Evolutionary conservation across 257 asterid species (phyloP).

Genomic region (Cruciata laevipes): DNA sequence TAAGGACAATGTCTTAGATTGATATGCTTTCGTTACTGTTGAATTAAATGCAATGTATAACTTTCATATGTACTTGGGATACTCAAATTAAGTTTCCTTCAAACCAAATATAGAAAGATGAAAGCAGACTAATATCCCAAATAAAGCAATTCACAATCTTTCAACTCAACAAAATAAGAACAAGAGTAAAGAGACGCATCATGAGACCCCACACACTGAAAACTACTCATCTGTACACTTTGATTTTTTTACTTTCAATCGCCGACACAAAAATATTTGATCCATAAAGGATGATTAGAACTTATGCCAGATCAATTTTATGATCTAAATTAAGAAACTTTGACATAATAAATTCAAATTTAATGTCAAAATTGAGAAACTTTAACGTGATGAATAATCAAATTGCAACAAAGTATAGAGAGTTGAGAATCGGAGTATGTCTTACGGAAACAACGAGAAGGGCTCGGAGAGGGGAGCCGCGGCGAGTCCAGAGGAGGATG

Average conservation of each 20-base stretch:
- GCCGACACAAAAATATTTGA: neutral
- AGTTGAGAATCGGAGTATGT: neutral
- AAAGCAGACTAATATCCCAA: neutral
- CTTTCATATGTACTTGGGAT: too few species aligned
- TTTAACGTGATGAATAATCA: neutral
- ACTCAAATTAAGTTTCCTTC: neutral
- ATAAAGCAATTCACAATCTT: neutral
- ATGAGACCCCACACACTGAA: neutral
- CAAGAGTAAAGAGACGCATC: too few species aligned
- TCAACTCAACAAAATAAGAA: neutral
- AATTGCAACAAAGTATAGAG: neutral
- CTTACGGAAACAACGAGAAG: conserved; percentile 69
- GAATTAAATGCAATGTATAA: neutral
- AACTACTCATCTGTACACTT: neutral
- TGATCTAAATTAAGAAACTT: neutral
- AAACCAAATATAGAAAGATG: neutral
- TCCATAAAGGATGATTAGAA: neutral
- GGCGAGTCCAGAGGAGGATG: conserved; percentile 61
- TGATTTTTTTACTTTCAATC: neutral
- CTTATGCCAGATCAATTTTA: neutral
- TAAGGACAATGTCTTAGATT: neutral
- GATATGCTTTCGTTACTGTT: neutral
- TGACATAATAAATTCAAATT: neutral
- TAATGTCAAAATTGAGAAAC: neutral
- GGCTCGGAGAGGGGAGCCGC: conserved; percentile 62